Base-by-base conservation (phyloP, 148 eudicot species). In the Fagopyrum homotropicum region DNA sequence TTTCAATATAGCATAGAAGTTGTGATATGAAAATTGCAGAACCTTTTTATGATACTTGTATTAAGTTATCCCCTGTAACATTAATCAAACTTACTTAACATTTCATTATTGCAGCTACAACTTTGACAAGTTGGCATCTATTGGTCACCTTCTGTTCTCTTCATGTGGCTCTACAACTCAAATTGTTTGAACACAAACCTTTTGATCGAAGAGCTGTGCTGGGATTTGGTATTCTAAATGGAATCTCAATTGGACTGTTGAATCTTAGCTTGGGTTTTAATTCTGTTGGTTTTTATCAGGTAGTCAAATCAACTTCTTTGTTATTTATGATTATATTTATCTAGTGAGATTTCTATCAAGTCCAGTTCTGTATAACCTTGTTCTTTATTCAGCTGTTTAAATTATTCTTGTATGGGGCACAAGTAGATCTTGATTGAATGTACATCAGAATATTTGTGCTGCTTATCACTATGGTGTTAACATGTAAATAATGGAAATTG, bases 281-380 rank as follows among this genome's bases (percentile, higher is more conserved):
- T 61, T 93, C 98, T 77, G 95, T 93, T 84, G 98, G 98, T 69
- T 93, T 93, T 84, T 93, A 93, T 84, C 98, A 93, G 98, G 98
- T 91, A 83, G 56, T 63, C 44, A 63, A 83, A 50, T 63, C 16
- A 63, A 59, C 66, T 29, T 63, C 5, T 63, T 57, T 29, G 11
- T 10, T 63, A 1, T 66, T 64, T 40, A 63, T 63, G 5, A 16
- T 30, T 63, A 35, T 35, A 40, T 66, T 66, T 9, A 43, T 66
- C 45, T 66, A 43, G 45, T 15, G 47, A 14, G 40, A 14, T 66
- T 35, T 40, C 19, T 66, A 15, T 66, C 71, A 14, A 45, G 47
- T 14, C 11, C 71, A 66, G 5, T 66, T 66, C 46, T 40, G 11
- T 40, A 35, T 15, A 66, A 43, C 71, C 71, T 66, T 66, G 71